These are phyloP conservation scores for Lactifluus volemus DNA, from an alignment of 768 basidiomycete genomes.

Conservation along the genomic window DNA sequence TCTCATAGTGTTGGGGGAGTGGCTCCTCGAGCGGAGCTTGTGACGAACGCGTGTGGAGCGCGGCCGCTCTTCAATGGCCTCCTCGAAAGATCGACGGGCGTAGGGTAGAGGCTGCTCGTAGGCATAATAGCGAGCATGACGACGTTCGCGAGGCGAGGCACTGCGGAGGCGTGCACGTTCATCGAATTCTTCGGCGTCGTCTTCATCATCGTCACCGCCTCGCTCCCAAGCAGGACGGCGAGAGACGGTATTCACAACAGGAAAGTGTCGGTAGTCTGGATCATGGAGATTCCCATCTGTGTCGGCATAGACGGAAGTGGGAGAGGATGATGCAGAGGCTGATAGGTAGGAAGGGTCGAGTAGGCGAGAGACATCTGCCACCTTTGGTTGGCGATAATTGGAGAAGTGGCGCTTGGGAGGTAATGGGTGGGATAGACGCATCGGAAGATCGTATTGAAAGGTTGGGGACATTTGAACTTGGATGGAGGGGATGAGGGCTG, in stretches of 20 bases:
- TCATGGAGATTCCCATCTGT: slow-evolving; percentile 55
- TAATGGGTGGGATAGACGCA: slow-evolving; percentile 26
- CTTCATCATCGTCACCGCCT: slow-evolving; percentile 24
- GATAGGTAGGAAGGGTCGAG: slow-evolving; percentile 56
- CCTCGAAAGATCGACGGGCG: slow-evolving; percentile 16
- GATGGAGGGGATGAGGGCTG: background rate
- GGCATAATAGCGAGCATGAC: slow-evolving; percentile 16
- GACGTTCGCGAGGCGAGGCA: slow-evolving; percentile 16
- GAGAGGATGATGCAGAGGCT: slow-evolving; percentile 23
- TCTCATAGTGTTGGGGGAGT: slow-evolving; percentile 7
- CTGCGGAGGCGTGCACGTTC: slow-evolving; percentile 8
- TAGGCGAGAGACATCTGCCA: slow-evolving; percentile 49
- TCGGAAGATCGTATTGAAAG: slow-evolving; percentile 20
- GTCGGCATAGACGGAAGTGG: slow-evolving; percentile 46
- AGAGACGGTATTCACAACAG: slow-evolving; percentile 28
- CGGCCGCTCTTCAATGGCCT: background rate
- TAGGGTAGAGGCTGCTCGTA: slow-evolving; percentile 12
- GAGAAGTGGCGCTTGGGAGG: slow-evolving; percentile 21
- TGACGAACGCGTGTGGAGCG: slow-evolving; percentile 4
- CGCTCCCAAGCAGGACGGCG: slow-evolving; percentile 31
- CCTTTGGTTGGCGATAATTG: slow-evolving; percentile 18
- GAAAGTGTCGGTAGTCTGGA: slow-evolving; percentile 61
- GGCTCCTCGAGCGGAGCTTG: slow-evolving; percentile 13
- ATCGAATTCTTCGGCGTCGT: slow-evolving; percentile 3
- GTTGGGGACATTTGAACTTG: slow-evolving; percentile 14